A percentile compares a stretch with the other conserved stretches of the same genome.
Conservation (phyloP, 2,329 filamentous ascomycete species). For the Calonectria honghensis region DNA sequence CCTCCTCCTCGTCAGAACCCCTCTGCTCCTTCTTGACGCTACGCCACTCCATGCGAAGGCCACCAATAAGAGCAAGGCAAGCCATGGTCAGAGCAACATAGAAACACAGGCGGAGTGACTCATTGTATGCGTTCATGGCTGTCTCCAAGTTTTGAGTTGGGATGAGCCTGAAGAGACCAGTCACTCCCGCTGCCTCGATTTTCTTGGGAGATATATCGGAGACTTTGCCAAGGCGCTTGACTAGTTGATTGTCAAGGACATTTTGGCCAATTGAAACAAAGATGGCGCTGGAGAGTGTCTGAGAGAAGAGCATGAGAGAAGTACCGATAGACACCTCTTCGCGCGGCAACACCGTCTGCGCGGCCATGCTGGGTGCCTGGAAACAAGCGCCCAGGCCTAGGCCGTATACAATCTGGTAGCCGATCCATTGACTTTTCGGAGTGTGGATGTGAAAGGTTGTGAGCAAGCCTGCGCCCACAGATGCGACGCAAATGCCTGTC, state of each 20-base stretch:
- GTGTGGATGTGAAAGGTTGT: slow-evolving; percentile 59
- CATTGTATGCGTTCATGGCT: slow-evolving; percentile 73
- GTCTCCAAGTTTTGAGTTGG: slow-evolving; percentile 13
- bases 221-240: slow-evolving; percentile 22
- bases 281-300: slow-evolving; percentile 66
- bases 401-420: slow-evolving; percentile 63
- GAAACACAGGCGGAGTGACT: slow-evolving; percentile 75
- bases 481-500: slow-evolving; percentile 56
- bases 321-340: slow-evolving; percentile 68
- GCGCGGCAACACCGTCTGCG: slow-evolving; percentile 65
- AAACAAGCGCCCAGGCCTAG: slow-evolving; percentile 65
- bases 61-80: slow-evolving; percentile 35
- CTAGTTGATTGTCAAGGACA: slow-evolving; percentile 69
- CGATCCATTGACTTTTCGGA: slow-evolving; percentile 52
- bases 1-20: neutral
- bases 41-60: slow-evolving; percentile 42
- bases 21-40: slow-evolving; percentile 41
- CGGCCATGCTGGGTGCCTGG: slow-evolving; percentile 67
- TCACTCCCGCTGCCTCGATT: slow-evolving; percentile 32
- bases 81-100: slow-evolving; percentile 75
- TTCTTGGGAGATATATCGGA: neutral
- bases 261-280: slow-evolving; percentile 72
- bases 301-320: slow-evolving; percentile 67
- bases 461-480: slow-evolving; percentile 64
- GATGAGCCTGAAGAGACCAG: slow-evolving; percentile 30